phyloP scores from a whole-genome alignment of 352 stramenopile genomes.

The Phytophthora litchii region DNA sequence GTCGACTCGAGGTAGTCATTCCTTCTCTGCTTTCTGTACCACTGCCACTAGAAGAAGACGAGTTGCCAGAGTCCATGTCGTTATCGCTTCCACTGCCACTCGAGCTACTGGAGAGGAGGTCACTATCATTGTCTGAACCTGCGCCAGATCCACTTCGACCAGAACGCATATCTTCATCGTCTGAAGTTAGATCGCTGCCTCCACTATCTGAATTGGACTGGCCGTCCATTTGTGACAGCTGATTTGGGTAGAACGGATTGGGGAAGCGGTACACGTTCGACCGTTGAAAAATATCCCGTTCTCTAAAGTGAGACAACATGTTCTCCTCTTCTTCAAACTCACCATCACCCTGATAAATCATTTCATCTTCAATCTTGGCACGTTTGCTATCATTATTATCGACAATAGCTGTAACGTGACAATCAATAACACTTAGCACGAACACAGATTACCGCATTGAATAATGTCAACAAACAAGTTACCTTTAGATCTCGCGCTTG shows the following conservation, averaged over 20 bases:
- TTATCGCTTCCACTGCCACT: slow-evolving; percentile 71
- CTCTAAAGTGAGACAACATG: background rate
- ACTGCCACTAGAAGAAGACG: slow-evolving; percentile 42
- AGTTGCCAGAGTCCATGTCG: slow-evolving; percentile 41
- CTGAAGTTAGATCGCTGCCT: slow-evolving; percentile 53
- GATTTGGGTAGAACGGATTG: slow-evolving; percentile 20
- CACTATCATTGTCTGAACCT: slow-evolving; percentile 47
- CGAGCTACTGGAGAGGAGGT: slow-evolving; percentile 55
- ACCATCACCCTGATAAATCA: slow-evolving; percentile 57
- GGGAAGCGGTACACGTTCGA: slow-evolving; percentile 39
- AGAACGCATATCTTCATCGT: slow-evolving; percentile 56
- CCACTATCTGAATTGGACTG: slow-evolving; percentile 64
- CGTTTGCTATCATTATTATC: slow-evolving; percentile 28
- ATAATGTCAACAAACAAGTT: slow-evolving; percentile 1
- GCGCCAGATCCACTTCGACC: slow-evolving; percentile 37
- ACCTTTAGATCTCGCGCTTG: slow-evolving; percentile 30
- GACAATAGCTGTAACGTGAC: slow-evolving; percentile 2
- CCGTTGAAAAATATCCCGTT: slow-evolving; percentile 46
- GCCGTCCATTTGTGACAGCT: slow-evolving; percentile 53
- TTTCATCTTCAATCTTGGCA: slow-evolving; percentile 32
- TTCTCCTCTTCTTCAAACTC: slow-evolving; percentile 36
- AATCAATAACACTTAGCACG: background rate
- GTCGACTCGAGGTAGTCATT: slow-evolving; percentile 14
- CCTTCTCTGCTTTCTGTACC: slow-evolving; percentile 36
- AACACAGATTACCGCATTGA: background rate